Conservation (phyloP, 1,284 basidiomycete genomes). For the Apiotrichum sp. region DNA sequence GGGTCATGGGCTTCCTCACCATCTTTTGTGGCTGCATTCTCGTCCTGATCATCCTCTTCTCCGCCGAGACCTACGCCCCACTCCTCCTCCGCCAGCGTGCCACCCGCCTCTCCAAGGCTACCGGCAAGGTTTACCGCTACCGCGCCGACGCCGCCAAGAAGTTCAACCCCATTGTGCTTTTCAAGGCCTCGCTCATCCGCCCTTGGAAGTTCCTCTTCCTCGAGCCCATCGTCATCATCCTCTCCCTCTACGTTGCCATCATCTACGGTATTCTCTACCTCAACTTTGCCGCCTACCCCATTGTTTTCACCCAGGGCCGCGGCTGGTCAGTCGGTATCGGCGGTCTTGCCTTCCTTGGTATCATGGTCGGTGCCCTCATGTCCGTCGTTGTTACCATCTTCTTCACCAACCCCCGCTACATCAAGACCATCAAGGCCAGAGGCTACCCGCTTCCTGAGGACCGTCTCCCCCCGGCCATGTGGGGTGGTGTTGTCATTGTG, state of each 20-base stretch:
- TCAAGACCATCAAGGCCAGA: constrained; percentile 52
- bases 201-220: constrained; percentile 50
- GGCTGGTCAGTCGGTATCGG: constrained; percentile 58
- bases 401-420: constrained; percentile 54
- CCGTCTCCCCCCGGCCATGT: constrained; percentile 53
- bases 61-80: constrained; percentile 50
- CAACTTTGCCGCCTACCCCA: constrained; percentile 49
- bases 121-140: constrained; percentile 47
- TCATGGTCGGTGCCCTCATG: constrained; percentile 57
- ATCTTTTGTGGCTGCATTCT: constrained; percentile 35
- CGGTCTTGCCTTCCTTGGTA: constrained; percentile 62
- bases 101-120: constrained; percentile 38
- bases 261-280: constrained; percentile 47
- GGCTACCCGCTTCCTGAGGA: constrained; percentile 56
- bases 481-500: constrained; percentile 40
- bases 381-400: constrained; percentile 55
- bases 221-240: constrained; percentile 50
- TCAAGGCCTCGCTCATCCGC: constrained; percentile 45
- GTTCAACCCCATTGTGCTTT: constrained; percentile 32
- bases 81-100: constrained; percentile 46
- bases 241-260: constrained; percentile 55
- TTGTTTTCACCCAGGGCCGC: constrained; percentile 58
- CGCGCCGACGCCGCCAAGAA: constrained; percentile 48
- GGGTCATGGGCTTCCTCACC: constrained; percentile 64
- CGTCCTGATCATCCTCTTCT: constrained; percentile 27